Conservation (phyloP, 164 flowering plant genomes). For the Paratinospora sagittata region DNA sequence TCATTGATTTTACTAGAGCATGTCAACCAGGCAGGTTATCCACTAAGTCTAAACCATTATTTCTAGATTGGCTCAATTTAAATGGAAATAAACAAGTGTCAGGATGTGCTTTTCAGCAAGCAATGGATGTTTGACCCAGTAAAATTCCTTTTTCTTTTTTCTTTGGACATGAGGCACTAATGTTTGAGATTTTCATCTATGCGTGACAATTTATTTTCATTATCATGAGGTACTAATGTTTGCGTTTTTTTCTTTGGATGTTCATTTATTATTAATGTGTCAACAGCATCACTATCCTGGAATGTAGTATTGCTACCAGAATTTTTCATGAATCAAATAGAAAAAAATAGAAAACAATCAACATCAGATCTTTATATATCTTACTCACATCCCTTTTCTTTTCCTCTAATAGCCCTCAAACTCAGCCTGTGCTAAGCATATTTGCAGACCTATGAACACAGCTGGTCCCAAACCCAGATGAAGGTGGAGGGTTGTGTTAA, state of each 20-base stretch:
- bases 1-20: background rate
- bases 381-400: background rate
- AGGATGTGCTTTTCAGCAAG: background rate
- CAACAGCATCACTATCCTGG: background rate
- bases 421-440: too few species aligned
- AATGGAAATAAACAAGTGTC: background rate
- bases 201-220: background rate
- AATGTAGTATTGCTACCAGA: background rate
- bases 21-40: background rate
- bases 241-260: too few species aligned
- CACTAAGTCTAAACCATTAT: background rate
- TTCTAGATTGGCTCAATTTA: background rate
- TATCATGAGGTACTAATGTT: too few species aligned
- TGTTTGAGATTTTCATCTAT: background rate
- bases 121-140: background rate
- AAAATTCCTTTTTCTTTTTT: background rate
- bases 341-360: background rate
- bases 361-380: background rate
- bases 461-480: too few species aligned
- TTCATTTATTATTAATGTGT: background rate
- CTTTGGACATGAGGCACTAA: background rate
- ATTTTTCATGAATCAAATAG: background rate
- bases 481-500: too few species aligned
- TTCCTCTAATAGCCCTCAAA: background rate
- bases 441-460: too few species aligned